A percentile compares a stretch with the other conserved stretches of the same genome.
Conservation (phyloP, 2,329 filamentous ascomycete species). For the Daldinia eschscholtzii region DNA sequence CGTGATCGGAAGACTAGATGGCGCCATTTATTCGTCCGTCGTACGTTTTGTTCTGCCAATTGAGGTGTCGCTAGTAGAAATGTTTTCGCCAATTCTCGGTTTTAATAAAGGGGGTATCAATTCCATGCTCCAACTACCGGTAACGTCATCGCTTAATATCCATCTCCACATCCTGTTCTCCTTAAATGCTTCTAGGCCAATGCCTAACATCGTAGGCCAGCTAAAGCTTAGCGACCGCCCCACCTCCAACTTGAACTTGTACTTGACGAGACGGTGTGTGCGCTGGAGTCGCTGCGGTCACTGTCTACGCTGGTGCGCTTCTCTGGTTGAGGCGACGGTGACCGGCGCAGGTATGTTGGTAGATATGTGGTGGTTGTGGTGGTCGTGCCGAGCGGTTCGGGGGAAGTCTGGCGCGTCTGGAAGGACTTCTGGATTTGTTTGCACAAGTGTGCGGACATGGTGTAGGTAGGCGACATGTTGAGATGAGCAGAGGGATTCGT, state of each 20-base stretch:
- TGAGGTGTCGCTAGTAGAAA: constrained; percentile 20
- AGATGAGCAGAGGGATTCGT: constrained; percentile 17
- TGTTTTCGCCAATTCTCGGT: constrained; percentile 33
- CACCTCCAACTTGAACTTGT: constrained; percentile 54
- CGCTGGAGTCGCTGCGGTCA: constrained; percentile 55
- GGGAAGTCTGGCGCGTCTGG: constrained; percentile 61
- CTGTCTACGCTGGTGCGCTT: constrained; percentile 63
- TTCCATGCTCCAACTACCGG: constrained; percentile 28
- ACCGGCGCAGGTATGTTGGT: constrained; percentile 47
- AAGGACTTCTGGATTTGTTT: constrained; percentile 72
- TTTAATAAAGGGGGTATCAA: constrained; percentile 41
- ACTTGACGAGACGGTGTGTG: constrained; percentile 48
- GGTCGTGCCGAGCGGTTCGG: constrained; percentile 49
- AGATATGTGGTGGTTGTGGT: constrained; percentile 46
- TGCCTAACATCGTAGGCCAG: not conserved
- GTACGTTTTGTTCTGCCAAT: constrained; percentile 17
- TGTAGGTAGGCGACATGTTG: constrained; percentile 70
- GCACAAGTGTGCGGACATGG: constrained; percentile 72
- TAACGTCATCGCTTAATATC: constrained; percentile 35
- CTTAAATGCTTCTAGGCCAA: not conserved
- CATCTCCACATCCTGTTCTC: constrained; percentile 12
- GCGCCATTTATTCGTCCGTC: constrained; percentile 30
- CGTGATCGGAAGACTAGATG: constrained; percentile 33
- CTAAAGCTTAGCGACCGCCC: constrained; percentile 47
- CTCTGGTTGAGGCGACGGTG: constrained; percentile 54